Evolutionary conservation across 2,329 filamentous ascomycete genomes (phyloP).

Genomic region (Fusarium pilosicola): DNA sequence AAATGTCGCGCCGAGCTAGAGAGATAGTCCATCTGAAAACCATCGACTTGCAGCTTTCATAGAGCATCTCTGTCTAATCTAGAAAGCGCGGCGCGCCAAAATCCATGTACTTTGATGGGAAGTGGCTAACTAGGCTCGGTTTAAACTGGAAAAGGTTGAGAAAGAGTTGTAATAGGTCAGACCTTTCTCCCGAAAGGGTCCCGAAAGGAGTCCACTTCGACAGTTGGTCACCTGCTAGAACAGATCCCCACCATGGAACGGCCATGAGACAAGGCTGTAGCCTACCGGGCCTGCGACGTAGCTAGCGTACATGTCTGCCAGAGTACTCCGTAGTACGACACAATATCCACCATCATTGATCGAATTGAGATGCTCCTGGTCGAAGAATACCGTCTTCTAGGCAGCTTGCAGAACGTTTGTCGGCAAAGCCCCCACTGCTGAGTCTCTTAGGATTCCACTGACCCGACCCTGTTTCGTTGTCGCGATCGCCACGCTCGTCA

Average conservation of each 20-base stretch:
- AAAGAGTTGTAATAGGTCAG: constrained; percentile 30
- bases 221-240: constrained; percentile 42
- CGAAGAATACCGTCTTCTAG: too few species aligned
- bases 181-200: constrained; percentile 36
- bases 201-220: constrained; percentile 37
- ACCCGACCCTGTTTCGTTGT: too few species aligned
- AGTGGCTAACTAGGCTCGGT: constrained; percentile 26
- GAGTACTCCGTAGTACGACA: too few species aligned
- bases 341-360: too few species aligned
- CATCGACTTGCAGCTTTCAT: constrained; percentile 40
- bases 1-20: constrained; percentile 35
- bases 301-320: too few species aligned
- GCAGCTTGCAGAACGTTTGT: too few species aligned
- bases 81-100: constrained; percentile 29
- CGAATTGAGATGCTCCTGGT: too few species aligned
- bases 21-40: constrained; percentile 33
- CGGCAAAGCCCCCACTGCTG: too few species aligned
- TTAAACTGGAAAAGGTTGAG: constrained; percentile 33
- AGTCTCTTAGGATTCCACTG: too few species aligned
- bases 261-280: too few species aligned
- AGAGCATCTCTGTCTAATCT: constrained; percentile 31
- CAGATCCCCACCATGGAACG: constrained; percentile 32
- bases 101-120: constrained; percentile 40
- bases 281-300: too few species aligned
- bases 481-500: too few species aligned